Conservation (phyloP, 129 eudicot genomes). For the Chrysanthemum seticuspe region DNA sequence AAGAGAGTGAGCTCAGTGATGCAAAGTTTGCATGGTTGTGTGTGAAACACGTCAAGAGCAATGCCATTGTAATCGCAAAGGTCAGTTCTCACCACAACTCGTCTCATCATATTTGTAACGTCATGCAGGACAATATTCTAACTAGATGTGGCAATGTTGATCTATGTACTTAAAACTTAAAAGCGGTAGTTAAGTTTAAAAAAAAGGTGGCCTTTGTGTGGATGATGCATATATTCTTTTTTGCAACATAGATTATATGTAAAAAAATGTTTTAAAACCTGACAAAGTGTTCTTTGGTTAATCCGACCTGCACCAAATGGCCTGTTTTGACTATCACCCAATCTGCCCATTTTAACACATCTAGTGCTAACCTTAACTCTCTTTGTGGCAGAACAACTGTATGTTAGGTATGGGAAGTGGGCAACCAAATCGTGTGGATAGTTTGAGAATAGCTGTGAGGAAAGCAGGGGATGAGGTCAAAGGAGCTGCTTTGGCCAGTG, state of each 20-base stretch:
- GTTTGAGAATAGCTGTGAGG: slow-evolving; percentile 89
- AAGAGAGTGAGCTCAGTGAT: slow-evolving; percentile 61
- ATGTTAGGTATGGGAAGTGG: slow-evolving; percentile 99
- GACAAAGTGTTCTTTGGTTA: no score
- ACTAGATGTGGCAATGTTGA: background rate
- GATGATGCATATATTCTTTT: no score
- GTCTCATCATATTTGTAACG: background rate
- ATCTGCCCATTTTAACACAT: no score
- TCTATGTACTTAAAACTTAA: no score
- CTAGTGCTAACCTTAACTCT: slow-evolving; percentile 8
- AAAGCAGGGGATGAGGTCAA: slow-evolving; percentile 94
- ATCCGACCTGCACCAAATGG: no score
- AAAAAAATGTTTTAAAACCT: no score
- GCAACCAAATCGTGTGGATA: slow-evolving; percentile 93
- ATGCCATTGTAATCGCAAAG: slow-evolving; percentile 94
- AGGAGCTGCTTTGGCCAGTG: slow-evolving; percentile 99
- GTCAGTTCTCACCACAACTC: slow-evolving; percentile 31
- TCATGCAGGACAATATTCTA: no score
- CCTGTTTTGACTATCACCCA: no score
- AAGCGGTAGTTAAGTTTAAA: no score
- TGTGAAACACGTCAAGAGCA: slow-evolving; percentile 96
- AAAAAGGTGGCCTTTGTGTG: no score
- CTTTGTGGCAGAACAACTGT: slow-evolving; percentile 64
- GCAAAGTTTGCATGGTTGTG: slow-evolving; percentile 94
- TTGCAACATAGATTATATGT: no score